Conservation (phyloP, 1,139 yeast species). For the Casaregolazyma lundiana region DNA sequence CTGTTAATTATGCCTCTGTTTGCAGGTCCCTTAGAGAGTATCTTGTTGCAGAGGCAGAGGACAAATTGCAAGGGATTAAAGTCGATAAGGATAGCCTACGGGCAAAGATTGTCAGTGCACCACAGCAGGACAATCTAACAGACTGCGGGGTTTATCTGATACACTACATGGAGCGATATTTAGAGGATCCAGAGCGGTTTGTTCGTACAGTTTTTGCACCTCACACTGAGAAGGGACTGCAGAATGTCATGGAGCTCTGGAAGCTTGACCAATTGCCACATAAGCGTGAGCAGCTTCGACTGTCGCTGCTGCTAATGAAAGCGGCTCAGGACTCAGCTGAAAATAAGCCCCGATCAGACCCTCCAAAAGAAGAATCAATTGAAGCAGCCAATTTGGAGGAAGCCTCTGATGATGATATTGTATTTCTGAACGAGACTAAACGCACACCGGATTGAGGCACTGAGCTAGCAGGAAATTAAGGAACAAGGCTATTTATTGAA, state of each 20-base stretch:
- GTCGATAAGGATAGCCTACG: conserved; percentile 43
- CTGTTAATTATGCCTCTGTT: conserved; percentile 44
- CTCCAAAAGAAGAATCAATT: neutral
- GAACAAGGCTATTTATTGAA: too few relatives aligned
- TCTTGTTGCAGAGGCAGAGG: conserved; percentile 66
- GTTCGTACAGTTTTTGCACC: conserved; percentile 45
- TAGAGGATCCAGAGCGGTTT: conserved; percentile 48
- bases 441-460: too few relatives aligned
- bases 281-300: conserved; percentile 11
- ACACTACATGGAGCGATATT: conserved; percentile 65
- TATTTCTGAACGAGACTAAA: conserved; percentile 8
- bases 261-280: conserved; percentile 6
- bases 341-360: neutral
- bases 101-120: conserved; percentile 55
- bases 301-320: conserved; percentile 1
- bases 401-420: conserved; percentile 7
- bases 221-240: conserved; percentile 13
- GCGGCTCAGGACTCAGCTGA: neutral
- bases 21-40: conserved; percentile 55
- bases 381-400: neutral
- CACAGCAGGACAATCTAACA: conserved; percentile 81
- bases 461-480: too few relatives aligned
- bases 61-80: conserved; percentile 47
- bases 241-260: conserved; percentile 20
- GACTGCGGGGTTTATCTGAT: conserved; percentile 96